These are phyloP conservation scores for Aulographum hederae DNA, from an alignment of 2,329 filamentous ascomycete species.

Conservation along the genomic window DNA sequence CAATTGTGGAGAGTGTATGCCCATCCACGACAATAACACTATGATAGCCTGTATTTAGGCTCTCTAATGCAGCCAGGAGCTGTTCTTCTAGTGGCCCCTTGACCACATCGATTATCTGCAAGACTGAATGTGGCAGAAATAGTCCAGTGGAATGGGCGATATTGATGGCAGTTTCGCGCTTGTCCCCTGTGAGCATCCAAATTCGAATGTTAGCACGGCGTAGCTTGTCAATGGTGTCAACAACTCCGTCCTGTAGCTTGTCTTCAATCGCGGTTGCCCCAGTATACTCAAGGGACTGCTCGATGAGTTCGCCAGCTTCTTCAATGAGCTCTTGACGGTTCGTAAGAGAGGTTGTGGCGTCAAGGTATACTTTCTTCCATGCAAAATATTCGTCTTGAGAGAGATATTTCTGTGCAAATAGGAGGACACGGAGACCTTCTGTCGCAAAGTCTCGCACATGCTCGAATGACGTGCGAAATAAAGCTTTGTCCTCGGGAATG, in stretches of 20 bases:
- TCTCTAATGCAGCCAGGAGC: constrained; percentile 37
- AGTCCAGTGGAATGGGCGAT: constrained; percentile 75
- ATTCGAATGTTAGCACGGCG: constrained; percentile 78
- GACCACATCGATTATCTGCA: constrained; percentile 58
- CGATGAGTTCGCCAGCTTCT: constrained; percentile 58
- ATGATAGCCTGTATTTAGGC: constrained; percentile 25
- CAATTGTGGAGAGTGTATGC: constrained; percentile 55
- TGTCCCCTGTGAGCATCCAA: constrained; percentile 94
- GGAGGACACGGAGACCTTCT: constrained; percentile 63
- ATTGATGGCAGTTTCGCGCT: constrained; percentile 80
- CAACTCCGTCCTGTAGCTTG: constrained; percentile 76
- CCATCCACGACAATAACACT: constrained; percentile 78
- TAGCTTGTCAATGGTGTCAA: constrained; percentile 79
- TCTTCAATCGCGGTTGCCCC: constrained; percentile 82
- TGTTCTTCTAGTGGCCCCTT: constrained; percentile 45
- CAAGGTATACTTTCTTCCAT: constrained; percentile 61
- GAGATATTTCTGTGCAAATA: constrained; percentile 63
- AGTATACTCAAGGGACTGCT: constrained; percentile 57
- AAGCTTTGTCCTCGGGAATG: constrained; percentile 41
- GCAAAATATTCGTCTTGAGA: constrained; percentile 49
- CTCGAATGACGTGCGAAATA: constrained; percentile 68
- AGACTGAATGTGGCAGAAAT: constrained; percentile 55
- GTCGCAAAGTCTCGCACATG: constrained; percentile 78
- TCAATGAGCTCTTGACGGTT: constrained; percentile 63
- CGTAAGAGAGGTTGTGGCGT: constrained; percentile 60